Percentiles rank a stretch among this genome's conserved stretches.
phyloP scores from a whole-genome alignment of 768 basidiomycete genomes.

The Suillus subaureus region DNA sequence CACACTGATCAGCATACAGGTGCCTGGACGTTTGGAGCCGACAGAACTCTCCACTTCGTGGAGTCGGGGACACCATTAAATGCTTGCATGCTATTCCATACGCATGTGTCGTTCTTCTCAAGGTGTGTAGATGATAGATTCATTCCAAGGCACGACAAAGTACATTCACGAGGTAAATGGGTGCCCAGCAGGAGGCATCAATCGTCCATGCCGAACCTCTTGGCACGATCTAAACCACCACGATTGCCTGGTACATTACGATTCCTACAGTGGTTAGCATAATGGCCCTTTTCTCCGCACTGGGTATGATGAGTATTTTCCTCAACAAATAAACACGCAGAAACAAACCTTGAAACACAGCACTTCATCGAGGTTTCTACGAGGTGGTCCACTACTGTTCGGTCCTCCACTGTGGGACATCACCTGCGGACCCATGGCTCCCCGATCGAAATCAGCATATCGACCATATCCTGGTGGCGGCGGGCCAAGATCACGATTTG shows the following conservation, averaged over 20 bases:
- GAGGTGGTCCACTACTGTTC: slow-evolving; percentile 40
- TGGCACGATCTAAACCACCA: slow-evolving; percentile 69
- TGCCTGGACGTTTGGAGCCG: too few species aligned
- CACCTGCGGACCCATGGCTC: slow-evolving; percentile 36
- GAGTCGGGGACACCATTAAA: not conserved
- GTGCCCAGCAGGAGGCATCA: slow-evolving; percentile 12
- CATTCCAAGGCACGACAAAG: not conserved
- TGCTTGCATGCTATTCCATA: not conserved
- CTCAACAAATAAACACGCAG: slow-evolving; percentile 8
- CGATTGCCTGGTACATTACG: slow-evolving; percentile 89
- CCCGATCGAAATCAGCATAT: slow-evolving; percentile 75
- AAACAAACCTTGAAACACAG: slow-evolving; percentile 79
- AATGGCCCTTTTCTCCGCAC: slow-evolving; percentile 94
- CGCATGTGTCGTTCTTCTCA: not conserved
- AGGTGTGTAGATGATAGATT: not conserved
- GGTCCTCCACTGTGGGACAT: slow-evolving; percentile 27
- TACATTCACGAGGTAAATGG: not conserved
- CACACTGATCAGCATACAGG: too few species aligned
- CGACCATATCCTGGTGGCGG: slow-evolving; percentile 92
- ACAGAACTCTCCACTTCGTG: not conserved
- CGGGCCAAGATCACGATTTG: slow-evolving; percentile 80
- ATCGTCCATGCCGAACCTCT: slow-evolving; percentile 33
- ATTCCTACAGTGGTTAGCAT: slow-evolving; percentile 92
- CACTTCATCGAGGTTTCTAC: slow-evolving; percentile 82
- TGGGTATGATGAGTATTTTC: slow-evolving; percentile 30